Base-by-base conservation (phyloP, 2,329 filamentous ascomycete genomes). In the Byssothecium circinans region DNA sequence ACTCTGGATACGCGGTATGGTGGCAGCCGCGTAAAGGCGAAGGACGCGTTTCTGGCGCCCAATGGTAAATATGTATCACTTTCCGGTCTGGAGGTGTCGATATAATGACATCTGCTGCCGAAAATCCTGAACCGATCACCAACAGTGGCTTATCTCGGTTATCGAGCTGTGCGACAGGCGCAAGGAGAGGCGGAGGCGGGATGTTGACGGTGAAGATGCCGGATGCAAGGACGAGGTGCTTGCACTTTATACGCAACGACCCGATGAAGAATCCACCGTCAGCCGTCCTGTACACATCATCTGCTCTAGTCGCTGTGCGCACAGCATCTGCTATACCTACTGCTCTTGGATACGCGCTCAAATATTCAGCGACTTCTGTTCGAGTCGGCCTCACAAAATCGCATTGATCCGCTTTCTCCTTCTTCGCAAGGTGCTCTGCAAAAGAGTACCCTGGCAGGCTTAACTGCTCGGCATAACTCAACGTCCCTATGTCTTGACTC, bases 401-500 rank as follows among this genome's bases (percentile, higher is more conserved):
- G 37, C 59, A 59, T 4, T 78, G 74, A 25, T 56, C 47, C 15
- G 56, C 65, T 20, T 74, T 74, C n/a, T 17, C 19, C 18, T 22
- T 15, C 29, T 32, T n/a, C 29, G 67, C 69, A 52, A 81, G 74
- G 58, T 84, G 78, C 8, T 81, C 75, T 2, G 75, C 72, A 56
- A 82, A 82, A 5, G 77, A 77, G 60, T 83, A 84, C 0, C 79
- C 81, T 0, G 82, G 82, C 20, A 85, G 69, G 12, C 80, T 83
- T 6, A 85, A 71, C 76, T 83, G 81, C 48, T 82, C 80, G 2
- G 81, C 80, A 69, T 85, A 84, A 62, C 81, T 84, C 63, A 85
- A 61, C 0, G 81, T 80, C 35, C 79, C 80, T 52, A 84, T 82
- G 47, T 82, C 75, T 65, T 76, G 77, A 60, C 76, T 81, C 3